Conservation (phyloP, 805 yeast genomes). For the Candida insectorum region DNA sequence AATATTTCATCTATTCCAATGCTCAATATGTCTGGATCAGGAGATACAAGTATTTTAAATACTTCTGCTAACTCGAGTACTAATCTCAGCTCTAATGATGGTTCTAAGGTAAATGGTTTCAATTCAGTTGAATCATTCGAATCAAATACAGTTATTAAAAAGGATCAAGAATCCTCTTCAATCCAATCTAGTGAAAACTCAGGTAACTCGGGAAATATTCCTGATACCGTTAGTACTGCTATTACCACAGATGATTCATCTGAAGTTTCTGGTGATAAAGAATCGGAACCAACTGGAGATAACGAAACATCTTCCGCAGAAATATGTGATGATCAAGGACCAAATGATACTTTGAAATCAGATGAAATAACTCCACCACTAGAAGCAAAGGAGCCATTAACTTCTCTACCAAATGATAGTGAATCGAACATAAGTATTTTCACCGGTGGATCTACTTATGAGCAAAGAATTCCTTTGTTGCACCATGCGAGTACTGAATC, state of each 20-base stretch:
- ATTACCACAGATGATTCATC: slow-evolving; percentile 10
- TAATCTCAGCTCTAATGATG: slow-evolving; percentile 1
- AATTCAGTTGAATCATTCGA: not conserved
- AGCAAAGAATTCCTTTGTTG: slow-evolving; percentile 16
- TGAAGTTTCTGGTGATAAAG: not conserved
- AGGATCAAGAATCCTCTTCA: not conserved
- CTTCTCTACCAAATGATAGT: slow-evolving; percentile 11
- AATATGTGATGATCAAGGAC: not conserved
- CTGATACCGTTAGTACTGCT: slow-evolving; percentile 7
- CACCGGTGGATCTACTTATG: slow-evolving; percentile 11
- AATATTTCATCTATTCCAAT: slow-evolving; percentile 2
- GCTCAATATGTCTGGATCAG: not conserved
- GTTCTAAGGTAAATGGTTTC: not conserved
- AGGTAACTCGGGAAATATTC: slow-evolving; percentile 3
- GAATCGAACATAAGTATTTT: slow-evolving; percentile 15
- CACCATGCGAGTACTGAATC: slow-evolving; percentile 13
- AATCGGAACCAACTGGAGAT: not conserved
- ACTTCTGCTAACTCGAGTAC: too few species aligned
- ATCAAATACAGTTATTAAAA: too few species aligned
- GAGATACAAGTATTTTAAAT: not conserved
- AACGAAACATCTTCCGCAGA: not conserved
- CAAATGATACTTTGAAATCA: not conserved
- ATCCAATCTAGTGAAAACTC: not conserved
- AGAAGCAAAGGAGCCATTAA: too few species aligned
- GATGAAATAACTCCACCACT: not conserved